A percentile compares a stretch with the other conserved stretches of the same genome.
Evolutionary conservation across 768 basidiomycete genomes (phyloP).

Genomic region (Auricularia heimuer): DNA sequence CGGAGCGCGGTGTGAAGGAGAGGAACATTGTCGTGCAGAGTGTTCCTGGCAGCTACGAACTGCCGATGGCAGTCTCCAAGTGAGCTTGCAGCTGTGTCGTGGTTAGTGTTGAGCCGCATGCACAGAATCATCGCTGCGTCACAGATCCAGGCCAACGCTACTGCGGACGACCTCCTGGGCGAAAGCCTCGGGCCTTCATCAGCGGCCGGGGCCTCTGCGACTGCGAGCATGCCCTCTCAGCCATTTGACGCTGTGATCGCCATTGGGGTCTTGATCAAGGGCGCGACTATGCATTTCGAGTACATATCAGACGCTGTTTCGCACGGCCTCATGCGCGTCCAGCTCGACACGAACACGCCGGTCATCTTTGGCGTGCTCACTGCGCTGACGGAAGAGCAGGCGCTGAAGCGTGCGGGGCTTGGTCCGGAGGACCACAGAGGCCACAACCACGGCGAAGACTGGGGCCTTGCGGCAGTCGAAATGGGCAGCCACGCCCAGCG

Average conservation of each 20-base stretch:
- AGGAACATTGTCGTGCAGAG: constrained; percentile 84
- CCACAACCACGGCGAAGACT: constrained; percentile 97
- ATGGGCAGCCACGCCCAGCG: constrained; percentile 60
- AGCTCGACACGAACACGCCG: constrained; percentile 86
- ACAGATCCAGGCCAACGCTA: constrained; percentile 67
- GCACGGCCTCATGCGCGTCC: constrained; percentile 89
- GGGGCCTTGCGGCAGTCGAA: constrained; percentile 95
- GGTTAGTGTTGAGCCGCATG: constrained; percentile 5
- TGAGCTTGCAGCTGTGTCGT: constrained; percentile 29
- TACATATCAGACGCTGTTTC: constrained; percentile 94
- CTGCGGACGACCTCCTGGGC: constrained; percentile 71
- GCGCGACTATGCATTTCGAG: constrained; percentile 97
- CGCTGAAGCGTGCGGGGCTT: constrained; percentile 86
- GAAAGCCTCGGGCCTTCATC: constrained; percentile 36
- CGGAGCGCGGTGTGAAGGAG: constrained; percentile 77
- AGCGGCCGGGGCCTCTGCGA: constrained; percentile 22
- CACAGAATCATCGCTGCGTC: constrained; percentile 81
- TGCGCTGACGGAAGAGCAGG: constrained; percentile 86
- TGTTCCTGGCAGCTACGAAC: constrained; percentile 92
- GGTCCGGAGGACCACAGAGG: constrained; percentile 60
- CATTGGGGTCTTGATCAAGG: constrained; percentile 97
- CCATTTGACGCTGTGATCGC: constrained; percentile 96
- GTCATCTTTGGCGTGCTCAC: constrained; percentile 97
- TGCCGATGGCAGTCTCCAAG: constrained; percentile 79
- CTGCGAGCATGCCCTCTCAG: constrained; percentile 34